Conservation (phyloP, 2,329 filamentous ascomycete species). For the Aureobasidium namibiae region DNA sequence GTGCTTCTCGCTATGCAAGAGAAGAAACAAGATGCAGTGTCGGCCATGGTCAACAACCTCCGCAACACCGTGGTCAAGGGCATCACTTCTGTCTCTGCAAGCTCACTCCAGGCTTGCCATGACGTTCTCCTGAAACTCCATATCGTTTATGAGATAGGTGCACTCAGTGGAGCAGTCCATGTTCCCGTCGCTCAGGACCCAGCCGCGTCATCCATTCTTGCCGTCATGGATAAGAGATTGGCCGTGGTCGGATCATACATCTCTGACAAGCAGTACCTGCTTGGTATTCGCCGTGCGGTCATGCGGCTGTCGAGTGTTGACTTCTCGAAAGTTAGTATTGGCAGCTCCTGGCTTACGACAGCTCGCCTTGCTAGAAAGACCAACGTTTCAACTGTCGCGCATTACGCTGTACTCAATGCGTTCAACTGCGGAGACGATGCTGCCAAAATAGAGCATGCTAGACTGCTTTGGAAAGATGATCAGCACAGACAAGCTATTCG, state of each 20-base stretch:
- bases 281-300: slow-evolving; percentile 75
- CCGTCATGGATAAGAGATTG: slow-evolving; percentile 62
- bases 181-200: not conserved
- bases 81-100: slow-evolving; percentile 67
- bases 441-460: slow-evolving; percentile 88
- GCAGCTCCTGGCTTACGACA: slow-evolving; percentile 75
- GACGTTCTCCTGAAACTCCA: slow-evolving; percentile 81
- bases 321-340: slow-evolving; percentile 67
- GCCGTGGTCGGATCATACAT: slow-evolving; percentile 82
- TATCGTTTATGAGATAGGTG: slow-evolving; percentile 77
- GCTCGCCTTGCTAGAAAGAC: slow-evolving; percentile 81
- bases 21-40: slow-evolving; percentile 45
- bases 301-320: slow-evolving; percentile 59
- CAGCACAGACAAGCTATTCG: slow-evolving; percentile 94
- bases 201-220: slow-evolving; percentile 12
- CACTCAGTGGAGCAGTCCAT: slow-evolving; percentile 48
- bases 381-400: slow-evolving; percentile 75
- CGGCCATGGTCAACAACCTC: slow-evolving; percentile 52
- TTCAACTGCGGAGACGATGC: slow-evolving; percentile 75
- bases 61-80: slow-evolving; percentile 63
- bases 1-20: slow-evolving; percentile 54
- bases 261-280: slow-evolving; percentile 85
- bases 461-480: slow-evolving; percentile 85
- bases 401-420: slow-evolving; percentile 87
- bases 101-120: slow-evolving; percentile 76